These are phyloP conservation scores for Plenodomus tracheiphilus DNA, from an alignment of 2,329 filamentous ascomycete genomes.

Conservation along the genomic window DNA sequence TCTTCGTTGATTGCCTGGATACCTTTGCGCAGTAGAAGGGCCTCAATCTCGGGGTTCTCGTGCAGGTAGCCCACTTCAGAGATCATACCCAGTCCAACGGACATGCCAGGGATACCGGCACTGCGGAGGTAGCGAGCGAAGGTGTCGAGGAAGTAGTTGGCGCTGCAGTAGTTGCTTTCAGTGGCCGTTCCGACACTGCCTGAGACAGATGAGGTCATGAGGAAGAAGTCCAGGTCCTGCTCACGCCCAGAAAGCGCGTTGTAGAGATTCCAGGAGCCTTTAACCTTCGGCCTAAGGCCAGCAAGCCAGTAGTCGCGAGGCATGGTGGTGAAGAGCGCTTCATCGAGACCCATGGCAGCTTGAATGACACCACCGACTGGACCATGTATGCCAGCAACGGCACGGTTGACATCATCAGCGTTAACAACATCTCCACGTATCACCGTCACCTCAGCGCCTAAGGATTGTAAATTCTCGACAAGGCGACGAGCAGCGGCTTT, in stretches of 20 bases:
- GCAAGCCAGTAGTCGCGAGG: constrained; percentile 10
- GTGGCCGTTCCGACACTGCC: too few relatives aligned
- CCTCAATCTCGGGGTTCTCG: too few relatives aligned
- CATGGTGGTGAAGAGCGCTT: constrained; percentile 7
- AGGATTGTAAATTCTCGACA: constrained; percentile 1
- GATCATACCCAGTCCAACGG: too few relatives aligned
- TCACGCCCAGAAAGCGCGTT: not conserved
- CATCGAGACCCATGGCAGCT: constrained; percentile 17
- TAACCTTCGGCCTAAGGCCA: constrained; percentile 13
- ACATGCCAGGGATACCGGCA: too few relatives aligned
- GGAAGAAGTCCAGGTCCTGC: constrained; percentile 29
- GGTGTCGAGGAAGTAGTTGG: too few relatives aligned
- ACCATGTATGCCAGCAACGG: not conserved
- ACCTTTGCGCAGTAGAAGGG: too few relatives aligned
- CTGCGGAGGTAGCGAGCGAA: too few relatives aligned
- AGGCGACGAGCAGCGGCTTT: constrained; percentile 5
- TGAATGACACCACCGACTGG: constrained; percentile 9
- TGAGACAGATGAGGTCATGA: constrained; percentile 28
- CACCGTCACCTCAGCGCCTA: constrained; percentile 10
- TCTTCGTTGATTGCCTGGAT: too few relatives aligned
- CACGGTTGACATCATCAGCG: constrained; percentile 2
- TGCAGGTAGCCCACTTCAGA: too few relatives aligned
- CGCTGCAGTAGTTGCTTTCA: too few relatives aligned
- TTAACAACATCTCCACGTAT: constrained; percentile 2
- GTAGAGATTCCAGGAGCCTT: constrained; percentile 33